These are phyloP conservation scores for Trametes cinnabarina DNA, from an alignment of 768 basidiomycete genomes.

Conservation along the genomic window DNA sequence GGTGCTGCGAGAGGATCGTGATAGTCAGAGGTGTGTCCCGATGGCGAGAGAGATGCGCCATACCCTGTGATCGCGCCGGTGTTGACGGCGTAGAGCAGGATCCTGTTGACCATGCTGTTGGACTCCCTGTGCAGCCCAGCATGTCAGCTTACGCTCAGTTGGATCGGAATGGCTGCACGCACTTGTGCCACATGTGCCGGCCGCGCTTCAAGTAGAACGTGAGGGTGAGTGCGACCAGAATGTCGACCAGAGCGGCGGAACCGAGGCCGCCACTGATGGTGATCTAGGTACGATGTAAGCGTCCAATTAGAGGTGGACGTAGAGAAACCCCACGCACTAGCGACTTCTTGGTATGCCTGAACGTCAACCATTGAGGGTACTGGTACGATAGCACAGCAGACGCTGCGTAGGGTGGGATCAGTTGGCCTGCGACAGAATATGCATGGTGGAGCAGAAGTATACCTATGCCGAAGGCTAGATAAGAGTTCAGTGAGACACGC, in stretches of 20 bases:
- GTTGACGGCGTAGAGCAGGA: slow-evolving; percentile 17
- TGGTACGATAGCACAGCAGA: slow-evolving; percentile 9
- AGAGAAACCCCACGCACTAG: background rate
- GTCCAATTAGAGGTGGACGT: no score
- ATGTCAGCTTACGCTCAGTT: no score
- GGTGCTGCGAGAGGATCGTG: slow-evolving; percentile 2
- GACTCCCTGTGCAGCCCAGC: slow-evolving; percentile 2
- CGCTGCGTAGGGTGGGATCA: background rate
- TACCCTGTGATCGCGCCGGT: slow-evolving; percentile 17
- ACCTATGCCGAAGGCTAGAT: slow-evolving; percentile 13
- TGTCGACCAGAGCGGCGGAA: slow-evolving; percentile 16
- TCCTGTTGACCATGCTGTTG: slow-evolving; percentile 11
- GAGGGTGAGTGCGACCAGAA: slow-evolving; percentile 15
- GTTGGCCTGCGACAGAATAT: background rate
- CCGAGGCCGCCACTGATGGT: slow-evolving; percentile 17
- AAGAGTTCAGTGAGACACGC: background rate
- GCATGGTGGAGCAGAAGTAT: background rate
- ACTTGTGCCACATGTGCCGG: background rate
- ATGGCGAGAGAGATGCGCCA: background rate
- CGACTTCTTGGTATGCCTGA: background rate
- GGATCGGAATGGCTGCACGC: background rate
- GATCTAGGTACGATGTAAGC: background rate
- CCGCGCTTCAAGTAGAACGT: slow-evolving; percentile 12
- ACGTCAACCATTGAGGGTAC: background rate
- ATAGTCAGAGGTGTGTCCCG: no score